Evolutionary conservation across 2,329 filamentous ascomycete species (phyloP), one percentile per base, ranked within the genome.

Genomic region (Penicillium glabrum): DNA sequence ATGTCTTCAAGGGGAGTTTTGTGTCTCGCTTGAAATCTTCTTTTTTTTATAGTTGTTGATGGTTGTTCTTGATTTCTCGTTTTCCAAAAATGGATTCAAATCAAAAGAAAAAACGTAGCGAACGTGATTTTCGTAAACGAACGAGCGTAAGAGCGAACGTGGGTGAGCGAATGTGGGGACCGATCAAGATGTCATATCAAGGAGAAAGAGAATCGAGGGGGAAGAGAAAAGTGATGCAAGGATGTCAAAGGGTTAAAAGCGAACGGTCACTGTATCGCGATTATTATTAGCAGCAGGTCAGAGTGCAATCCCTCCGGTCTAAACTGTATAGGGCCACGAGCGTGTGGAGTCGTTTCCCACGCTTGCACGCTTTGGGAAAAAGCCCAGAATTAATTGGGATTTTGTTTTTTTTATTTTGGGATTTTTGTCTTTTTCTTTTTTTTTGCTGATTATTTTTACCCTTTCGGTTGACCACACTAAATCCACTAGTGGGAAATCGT

Each of bases 141-240:
- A 71, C 71, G 71, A 74, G 67, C 67, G 72, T 70, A 61, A 67
- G 69, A 71, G 69, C 68, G 70, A 72, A 67, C 69, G 67, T 67
- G 62, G 62, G 39, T 21, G 69, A 71, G 69, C 68, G 70, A 72
- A 67, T 70, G 67, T 67, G 62, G 62, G 61, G 37, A 60, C 61
- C 61, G 55, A 60, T 67, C 66, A 71, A 63, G 63, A 56, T 67
- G 64, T 69, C 69, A 72, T 72, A 60, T 58, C 54, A 43, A 47
- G 29, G 58, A 50, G 45, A 53, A 57, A 51, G 51, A 51, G 54
- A 56, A 51, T 33, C 35, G 35, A 39, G 35, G 45, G 51, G 54
- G 57, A 54, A 61, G 56, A 61, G 53, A 59, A 54, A 54, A 60
- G 55, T 54, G 63, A 66, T 66, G 58, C 60, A 67, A 64, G 61